Evolutionary conservation across 352 stramenopile genomes (phyloP).

Genomic region (Phytophthora multivora): DNA sequence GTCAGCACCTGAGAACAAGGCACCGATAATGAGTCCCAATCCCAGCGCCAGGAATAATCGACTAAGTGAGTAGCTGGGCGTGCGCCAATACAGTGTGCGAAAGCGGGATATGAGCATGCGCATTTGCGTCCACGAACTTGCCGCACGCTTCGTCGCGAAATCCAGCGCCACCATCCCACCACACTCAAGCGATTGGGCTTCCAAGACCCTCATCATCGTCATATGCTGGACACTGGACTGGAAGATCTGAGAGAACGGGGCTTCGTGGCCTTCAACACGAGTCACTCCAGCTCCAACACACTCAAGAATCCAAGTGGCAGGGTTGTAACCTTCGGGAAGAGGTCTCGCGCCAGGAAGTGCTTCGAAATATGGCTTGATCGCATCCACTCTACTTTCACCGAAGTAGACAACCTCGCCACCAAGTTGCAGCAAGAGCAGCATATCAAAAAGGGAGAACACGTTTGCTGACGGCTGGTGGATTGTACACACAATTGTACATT

Average conservation of each 20-base stretch:
- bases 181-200: constrained; percentile 1
- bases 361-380: constrained; percentile 41
- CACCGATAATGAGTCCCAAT: constrained; percentile 20
- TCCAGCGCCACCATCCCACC: constrained; percentile 8
- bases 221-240: constrained; percentile 23
- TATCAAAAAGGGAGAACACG: constrained; percentile 86
- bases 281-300: constrained; percentile 58
- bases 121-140: constrained; percentile 29
- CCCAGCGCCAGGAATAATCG: constrained; percentile 39
- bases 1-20: constrained; percentile 23
- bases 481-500: constrained; percentile 33
- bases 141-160: constrained; percentile 30
- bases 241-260: constrained; percentile 36
- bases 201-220: constrained; percentile 31
- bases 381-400: constrained; percentile 31
- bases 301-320: constrained; percentile 89
- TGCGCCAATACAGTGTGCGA: constrained; percentile 81
- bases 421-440: constrained; percentile 64
- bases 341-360: constrained; percentile 23
- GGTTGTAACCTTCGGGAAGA: constrained; percentile 80
- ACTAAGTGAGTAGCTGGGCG: constrained; percentile 78
- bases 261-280: constrained; percentile 52
- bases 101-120: constrained; percentile 47
- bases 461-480: constrained; percentile 47
- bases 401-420: constrained; percentile 50